Evolutionary conservation across 2,329 filamentous ascomycete species (phyloP).

Genomic region (Penicillium digitatum): DNA sequence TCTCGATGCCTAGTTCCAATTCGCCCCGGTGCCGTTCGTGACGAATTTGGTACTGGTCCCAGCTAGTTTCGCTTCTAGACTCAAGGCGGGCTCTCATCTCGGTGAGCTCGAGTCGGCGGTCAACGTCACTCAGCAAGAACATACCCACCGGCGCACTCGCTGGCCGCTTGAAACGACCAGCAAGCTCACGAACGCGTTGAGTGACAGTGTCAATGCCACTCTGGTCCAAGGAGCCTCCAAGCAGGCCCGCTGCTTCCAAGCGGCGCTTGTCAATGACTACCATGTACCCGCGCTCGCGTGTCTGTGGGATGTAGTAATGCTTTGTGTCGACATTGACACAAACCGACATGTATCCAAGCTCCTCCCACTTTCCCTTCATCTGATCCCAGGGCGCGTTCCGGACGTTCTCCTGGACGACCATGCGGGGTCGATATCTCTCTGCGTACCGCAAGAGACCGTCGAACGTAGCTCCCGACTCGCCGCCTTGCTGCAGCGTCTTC

Average conservation of each 20-base stretch:
- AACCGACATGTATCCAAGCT: conserved; percentile 54
- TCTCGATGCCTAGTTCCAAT: conserved; percentile 50
- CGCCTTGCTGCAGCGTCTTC: conserved; percentile 52
- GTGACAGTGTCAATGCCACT: not conserved
- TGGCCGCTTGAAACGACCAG: conserved; percentile 50
- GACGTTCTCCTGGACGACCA: conserved; percentile 73
- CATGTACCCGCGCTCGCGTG: conserved; percentile 58
- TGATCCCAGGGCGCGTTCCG: conserved; percentile 55
- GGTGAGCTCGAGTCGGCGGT: conserved; percentile 51
- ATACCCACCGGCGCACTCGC: conserved; percentile 61
- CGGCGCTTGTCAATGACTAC: conserved; percentile 49
- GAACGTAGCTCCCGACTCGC: conserved; percentile 65
- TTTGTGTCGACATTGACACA: conserved; percentile 61
- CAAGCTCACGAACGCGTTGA: conserved; percentile 22
- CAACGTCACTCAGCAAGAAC: conserved; percentile 57
- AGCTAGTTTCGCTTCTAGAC: conserved; percentile 25
- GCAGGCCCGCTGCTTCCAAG: conserved; percentile 19
- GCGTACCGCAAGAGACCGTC: conserved; percentile 58
- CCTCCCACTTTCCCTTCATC: conserved; percentile 45
- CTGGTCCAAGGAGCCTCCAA: conserved; percentile 35
- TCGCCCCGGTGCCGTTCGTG: conserved; percentile 55
- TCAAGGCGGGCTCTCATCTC: conserved; percentile 46
- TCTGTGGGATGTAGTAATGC: conserved; percentile 70
- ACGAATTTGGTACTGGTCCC: conserved; percentile 52
- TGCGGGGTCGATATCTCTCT: conserved; percentile 52